Conservation (phyloP, 768 basidiomycete genomes). For the Leccinum ochraceum region DNA sequence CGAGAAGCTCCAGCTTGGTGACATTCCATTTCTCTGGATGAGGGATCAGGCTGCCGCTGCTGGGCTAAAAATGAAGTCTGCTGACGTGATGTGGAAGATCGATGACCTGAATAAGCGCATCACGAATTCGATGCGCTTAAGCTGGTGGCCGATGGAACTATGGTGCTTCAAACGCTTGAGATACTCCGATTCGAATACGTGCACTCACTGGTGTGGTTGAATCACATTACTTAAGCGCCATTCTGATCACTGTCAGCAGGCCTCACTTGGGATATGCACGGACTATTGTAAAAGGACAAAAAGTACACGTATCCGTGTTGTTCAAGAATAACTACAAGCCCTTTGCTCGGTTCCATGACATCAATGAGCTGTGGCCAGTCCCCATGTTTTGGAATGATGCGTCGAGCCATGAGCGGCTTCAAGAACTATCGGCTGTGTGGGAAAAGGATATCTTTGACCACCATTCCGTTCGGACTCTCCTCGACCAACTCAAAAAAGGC, state of each 20-base stretch:
- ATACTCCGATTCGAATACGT: constrained; percentile 27
- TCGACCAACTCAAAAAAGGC: constrained; percentile 18
- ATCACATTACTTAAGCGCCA: neutral
- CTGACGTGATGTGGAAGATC: constrained; percentile 30
- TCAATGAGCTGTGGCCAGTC: constrained; percentile 23
- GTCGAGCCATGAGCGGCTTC: constrained; percentile 21
- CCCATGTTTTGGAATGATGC: constrained; percentile 32
- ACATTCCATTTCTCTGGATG: constrained; percentile 34
- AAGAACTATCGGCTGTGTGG: constrained; percentile 21
- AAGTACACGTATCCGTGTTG: constrained; percentile 31
- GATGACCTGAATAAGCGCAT: constrained; percentile 28
- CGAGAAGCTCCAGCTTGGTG: constrained; percentile 26
- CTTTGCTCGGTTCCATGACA: constrained; percentile 22
- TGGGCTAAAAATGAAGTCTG: constrained; percentile 23
- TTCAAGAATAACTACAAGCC: constrained; percentile 34
- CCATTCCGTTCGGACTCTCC: constrained; percentile 14
- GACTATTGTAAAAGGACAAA: constrained; percentile 29
- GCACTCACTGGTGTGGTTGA: constrained; percentile 20
- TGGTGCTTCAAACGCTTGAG: constrained; percentile 24
- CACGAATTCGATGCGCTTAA: constrained; percentile 14
- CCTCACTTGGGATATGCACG: constrained; percentile 29
- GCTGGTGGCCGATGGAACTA: constrained; percentile 29
- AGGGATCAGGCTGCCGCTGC: constrained; percentile 28
- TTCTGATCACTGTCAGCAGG: constrained; percentile 17
- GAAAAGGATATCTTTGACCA: constrained; percentile 33